These are phyloP conservation scores for Scortechinia acanthostroma DNA, from an alignment of 2,329 filamentous ascomycete species.

Conservation along the genomic window DNA sequence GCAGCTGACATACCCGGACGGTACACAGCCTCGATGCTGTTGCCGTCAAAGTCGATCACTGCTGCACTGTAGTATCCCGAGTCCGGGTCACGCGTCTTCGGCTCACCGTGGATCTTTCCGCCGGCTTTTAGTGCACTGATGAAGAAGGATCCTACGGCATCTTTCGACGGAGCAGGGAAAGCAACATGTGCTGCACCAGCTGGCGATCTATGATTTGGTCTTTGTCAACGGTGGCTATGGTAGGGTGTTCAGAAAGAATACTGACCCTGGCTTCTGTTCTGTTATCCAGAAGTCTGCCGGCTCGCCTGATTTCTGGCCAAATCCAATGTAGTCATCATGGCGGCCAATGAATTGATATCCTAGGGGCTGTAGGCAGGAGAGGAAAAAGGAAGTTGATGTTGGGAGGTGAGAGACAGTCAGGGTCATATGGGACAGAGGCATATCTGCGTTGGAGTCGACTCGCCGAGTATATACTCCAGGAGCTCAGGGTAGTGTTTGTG, in stretches of 20 bases:
- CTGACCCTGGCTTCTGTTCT: background rate
- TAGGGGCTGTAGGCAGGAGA: background rate
- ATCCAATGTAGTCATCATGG: background rate
- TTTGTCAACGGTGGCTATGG: background rate
- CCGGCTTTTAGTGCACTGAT: background rate
- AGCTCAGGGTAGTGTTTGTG: too few species aligned
- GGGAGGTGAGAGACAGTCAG: background rate
- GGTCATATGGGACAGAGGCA: background rate
- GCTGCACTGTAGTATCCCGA: background rate
- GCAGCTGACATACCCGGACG: background rate
- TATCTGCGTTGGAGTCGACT: too few species aligned
- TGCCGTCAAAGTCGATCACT: background rate
- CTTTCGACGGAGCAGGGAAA: slow-evolving; percentile 1
- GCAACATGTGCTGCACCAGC: background rate
- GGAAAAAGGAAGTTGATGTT: background rate
- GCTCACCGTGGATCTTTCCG: background rate
- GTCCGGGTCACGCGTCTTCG: background rate
- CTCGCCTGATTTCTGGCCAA: background rate
- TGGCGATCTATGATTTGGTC: background rate
- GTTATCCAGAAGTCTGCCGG: slow-evolving; percentile 1
- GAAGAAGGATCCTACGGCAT: background rate
- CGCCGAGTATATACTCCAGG: too few species aligned
- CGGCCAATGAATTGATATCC: background rate
- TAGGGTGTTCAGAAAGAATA: background rate
- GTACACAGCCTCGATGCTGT: slow-evolving; percentile 2